Base-by-base conservation (phyloP, 306 rosid species). In the Glycine tomentella region DNA sequence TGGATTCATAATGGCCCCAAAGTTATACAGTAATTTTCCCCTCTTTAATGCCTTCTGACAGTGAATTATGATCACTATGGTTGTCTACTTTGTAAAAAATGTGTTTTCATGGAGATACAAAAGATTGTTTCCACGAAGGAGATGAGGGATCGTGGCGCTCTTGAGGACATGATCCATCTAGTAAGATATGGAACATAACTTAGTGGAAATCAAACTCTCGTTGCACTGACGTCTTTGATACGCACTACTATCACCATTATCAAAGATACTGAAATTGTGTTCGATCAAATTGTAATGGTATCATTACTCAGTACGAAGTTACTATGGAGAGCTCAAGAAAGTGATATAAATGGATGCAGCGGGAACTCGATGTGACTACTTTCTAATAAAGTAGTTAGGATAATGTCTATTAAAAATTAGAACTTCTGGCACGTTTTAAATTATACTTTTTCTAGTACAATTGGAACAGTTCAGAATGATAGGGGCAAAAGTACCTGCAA, bases 171-270 rank as follows among this genome's bases (percentile, higher is more conserved):
- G 36, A 16, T 44, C 4, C 49, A 65, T 65, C 46, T 6, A 42
- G 50, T 25, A 38, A 20, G 84, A 14, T 70, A 64, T 40, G 85
- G 10, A 77, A 79, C 88, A 80, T 34, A 14, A 69, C 59, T 34
- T 82, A 77, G 91, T 86, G 93, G 91, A 78, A 82, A 80, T 46
- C 83, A 40, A 31, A 58, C 79, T 4, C 70, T 70, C 13, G 25
- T 64, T 77, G 86, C 88, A 84, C 80, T 82, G 6, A 25, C 31
- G 2, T 38, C 44, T 38, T 38, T 38, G 44, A 50, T 72, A 51
- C 42, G 56, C 46, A 9, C 69, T 31, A 31, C 17, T 61, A 14
- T 45, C 56, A 20, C 9, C 20, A 52, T 45, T 8, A 31, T 13
- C n/a, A 5, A 25, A 65, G n/a, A 9, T 36, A 15, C 62, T 63